Conservation (phyloP, 768 basidiomycete species). For the Trametes cinnabarina region DNA sequence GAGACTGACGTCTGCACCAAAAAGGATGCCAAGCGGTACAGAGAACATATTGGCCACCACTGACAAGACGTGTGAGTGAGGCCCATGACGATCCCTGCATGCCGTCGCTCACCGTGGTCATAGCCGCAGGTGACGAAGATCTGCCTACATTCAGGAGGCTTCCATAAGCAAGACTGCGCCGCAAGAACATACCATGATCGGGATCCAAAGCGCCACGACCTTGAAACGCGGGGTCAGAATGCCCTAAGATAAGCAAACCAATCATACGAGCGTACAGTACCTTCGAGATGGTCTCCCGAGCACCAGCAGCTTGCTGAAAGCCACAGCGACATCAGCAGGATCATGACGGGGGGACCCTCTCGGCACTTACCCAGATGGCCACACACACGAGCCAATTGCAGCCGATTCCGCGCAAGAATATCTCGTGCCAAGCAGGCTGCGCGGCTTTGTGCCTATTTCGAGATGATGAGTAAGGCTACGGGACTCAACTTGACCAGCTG, state of each 20-base stretch:
- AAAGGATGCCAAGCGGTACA: constrained; percentile 67
- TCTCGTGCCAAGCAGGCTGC: constrained; percentile 68
- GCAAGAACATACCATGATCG: constrained; percentile 65
- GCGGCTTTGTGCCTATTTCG: constrained; percentile 57
- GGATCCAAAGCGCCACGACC: constrained; percentile 68
- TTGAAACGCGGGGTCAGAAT: constrained; percentile 19
- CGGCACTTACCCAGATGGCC: constrained; percentile 64
- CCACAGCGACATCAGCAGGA: neutral
- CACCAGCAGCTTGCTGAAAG: constrained; percentile 63
- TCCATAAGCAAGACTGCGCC: too few relatives aligned
- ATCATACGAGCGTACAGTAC: constrained; percentile 30
- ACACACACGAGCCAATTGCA: constrained; percentile 78
- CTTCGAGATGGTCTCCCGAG: constrained; percentile 69
- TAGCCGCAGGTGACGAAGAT: constrained; percentile 69
- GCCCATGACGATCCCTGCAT: neutral
- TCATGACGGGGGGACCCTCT: neutral
- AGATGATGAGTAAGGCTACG: neutral
- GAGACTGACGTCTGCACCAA: constrained; percentile 56
- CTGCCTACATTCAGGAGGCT: constrained; percentile 30
- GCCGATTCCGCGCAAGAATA: constrained; percentile 69
- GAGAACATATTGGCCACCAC: constrained; percentile 79
- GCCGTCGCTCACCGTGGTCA: constrained; percentile 55
- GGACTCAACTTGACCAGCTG: neutral
- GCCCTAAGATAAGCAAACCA: neutral
- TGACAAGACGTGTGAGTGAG: constrained; percentile 23